A percentile compares a stretch with the other conserved stretches of the same genome.
These are phyloP conservation scores for Geosiphon pyriformis DNA, from an alignment of 192 early-diverging fungal species.

Conservation along the genomic window DNA sequence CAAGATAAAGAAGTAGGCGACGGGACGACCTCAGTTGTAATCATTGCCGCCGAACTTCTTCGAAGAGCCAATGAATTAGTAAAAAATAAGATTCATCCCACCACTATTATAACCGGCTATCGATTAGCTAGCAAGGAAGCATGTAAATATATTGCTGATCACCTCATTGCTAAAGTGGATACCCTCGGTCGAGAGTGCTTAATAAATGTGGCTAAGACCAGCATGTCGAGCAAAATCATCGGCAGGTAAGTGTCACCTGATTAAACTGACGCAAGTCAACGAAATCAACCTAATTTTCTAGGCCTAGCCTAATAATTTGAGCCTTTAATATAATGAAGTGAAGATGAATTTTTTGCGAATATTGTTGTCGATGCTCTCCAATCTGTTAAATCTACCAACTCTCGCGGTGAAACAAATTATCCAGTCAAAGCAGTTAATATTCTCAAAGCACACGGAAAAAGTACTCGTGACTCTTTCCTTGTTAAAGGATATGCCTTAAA, in stretches of 20 bases:
- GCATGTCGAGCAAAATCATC: slow-evolving; percentile 97
- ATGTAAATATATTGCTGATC: slow-evolving; percentile 95
- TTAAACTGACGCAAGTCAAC: too few species aligned
- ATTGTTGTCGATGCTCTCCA: slow-evolving; percentile 91
- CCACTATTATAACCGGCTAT: slow-evolving; percentile 98
- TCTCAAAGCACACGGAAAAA: slow-evolving; percentile 94
- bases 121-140: slow-evolving; percentile 95
- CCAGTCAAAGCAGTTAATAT: slow-evolving; percentile 98
- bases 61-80: slow-evolving; percentile 94
- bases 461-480: slow-evolving; percentile 78
- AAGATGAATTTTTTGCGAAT: slow-evolving; percentile 95
- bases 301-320: too few species aligned
- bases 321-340: slow-evolving; percentile 54
- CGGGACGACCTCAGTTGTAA: slow-evolving; percentile 98
- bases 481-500: slow-evolving; percentile 96
- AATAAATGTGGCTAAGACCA: slow-evolving; percentile 96
- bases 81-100: slow-evolving; percentile 99
- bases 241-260: slow-evolving; percentile 72
- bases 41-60: slow-evolving; percentile 96
- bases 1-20: slow-evolving; percentile 99
- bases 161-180: slow-evolving; percentile 94
- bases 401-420: slow-evolving; percentile 83
- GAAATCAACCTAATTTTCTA: too few species aligned
- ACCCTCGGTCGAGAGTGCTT: slow-evolving; percentile 86
- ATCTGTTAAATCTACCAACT: slow-evolving; percentile 84